phyloP scores from a whole-genome alignment of 2,329 filamentous ascomycete genomes.

The Orbilia ellipsospora region DNA sequence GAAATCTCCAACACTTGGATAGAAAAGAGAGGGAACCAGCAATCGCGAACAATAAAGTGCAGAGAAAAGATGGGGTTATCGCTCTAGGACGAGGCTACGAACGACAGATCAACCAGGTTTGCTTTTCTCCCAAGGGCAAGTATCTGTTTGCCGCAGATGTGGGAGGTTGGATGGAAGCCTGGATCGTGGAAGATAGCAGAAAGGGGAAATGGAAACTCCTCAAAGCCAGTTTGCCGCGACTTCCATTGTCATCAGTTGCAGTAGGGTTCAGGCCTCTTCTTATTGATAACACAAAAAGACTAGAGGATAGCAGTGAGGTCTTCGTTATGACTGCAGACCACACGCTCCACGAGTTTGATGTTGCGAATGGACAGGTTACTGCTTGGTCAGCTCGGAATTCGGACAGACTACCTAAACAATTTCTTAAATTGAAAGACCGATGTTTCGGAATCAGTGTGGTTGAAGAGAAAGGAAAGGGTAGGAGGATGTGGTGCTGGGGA shows the following conservation, averaged over 20 bases:
- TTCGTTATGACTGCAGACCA: constrained; percentile 62
- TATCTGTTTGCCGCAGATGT: constrained; percentile 69
- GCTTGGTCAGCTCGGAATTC: constrained; percentile 89
- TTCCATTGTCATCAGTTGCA: constrained; percentile 36
- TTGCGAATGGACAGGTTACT: constrained; percentile 78
- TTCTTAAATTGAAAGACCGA: constrained; percentile 78
- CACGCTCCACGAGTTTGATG: constrained; percentile 81
- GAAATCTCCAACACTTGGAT: constrained; percentile 40
- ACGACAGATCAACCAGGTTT: constrained; percentile 38
- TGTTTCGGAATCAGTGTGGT: constrained; percentile 77
- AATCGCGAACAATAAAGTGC: constrained; percentile 23
- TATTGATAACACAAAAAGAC: not conserved
- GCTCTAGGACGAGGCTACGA: constrained; percentile 48
- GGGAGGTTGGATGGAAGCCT: constrained; percentile 59
- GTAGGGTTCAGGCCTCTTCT: constrained; percentile 31
- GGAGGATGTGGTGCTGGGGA: constrained; percentile 87
- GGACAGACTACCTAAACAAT: constrained; percentile 73
- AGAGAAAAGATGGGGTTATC: constrained; percentile 43
- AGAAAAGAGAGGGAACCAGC: constrained; percentile 44
- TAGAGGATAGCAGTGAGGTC: constrained; percentile 56
- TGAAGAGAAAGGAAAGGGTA: constrained; percentile 63
- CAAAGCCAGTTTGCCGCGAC: constrained; percentile 40
- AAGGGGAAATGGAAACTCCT: constrained; percentile 44
- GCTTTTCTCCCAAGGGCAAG: constrained; percentile 65
- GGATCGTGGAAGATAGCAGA: constrained; percentile 40